phyloP scores from a whole-genome alignment of 148 eudicot species.

The Simmondsia chinensis region DNA sequence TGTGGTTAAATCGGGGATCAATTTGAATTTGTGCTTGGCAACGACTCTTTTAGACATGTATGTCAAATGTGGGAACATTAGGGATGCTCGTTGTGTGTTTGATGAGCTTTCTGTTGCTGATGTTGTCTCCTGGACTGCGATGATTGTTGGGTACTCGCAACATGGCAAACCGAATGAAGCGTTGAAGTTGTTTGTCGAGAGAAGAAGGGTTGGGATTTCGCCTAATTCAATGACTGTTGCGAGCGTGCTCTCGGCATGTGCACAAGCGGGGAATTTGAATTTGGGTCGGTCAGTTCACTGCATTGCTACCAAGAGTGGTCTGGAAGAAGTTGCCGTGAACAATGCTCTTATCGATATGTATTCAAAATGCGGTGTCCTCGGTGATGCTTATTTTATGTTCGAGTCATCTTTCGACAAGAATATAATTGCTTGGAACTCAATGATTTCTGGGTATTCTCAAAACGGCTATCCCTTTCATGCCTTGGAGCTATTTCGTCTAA shows the following conservation, averaged over 20 bases:
- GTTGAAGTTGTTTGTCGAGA: constrained; percentile 44
- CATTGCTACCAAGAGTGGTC: constrained; percentile 40
- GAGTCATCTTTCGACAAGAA: constrained; percentile 37
- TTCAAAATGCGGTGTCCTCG: constrained; percentile 43
- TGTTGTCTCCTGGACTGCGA: constrained; percentile 77
- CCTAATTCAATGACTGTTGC: constrained; percentile 58
- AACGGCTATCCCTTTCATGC: constrained; percentile 42
- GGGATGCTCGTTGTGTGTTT: constrained; percentile 50
- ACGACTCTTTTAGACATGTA: constrained; percentile 74
- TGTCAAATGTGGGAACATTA: constrained; percentile 44
- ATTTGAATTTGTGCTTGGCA: constrained; percentile 35
- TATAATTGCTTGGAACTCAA: constrained; percentile 67
- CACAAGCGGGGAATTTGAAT: constrained; percentile 28
- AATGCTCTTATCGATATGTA: constrained; percentile 86
- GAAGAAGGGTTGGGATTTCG: constrained; percentile 22
- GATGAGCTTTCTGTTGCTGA: constrained; percentile 32
- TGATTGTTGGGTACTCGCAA: constrained; percentile 76
- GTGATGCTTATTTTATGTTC: constrained; percentile 41
- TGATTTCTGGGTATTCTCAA: constrained; percentile 66
- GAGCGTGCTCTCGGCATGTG: constrained; percentile 70
- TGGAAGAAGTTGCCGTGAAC: constrained; percentile 38
- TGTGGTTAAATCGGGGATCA: constrained; percentile 48
- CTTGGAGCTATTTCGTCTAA: constrained; percentile 40
- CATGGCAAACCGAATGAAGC: constrained; percentile 44
- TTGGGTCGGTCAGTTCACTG: constrained; percentile 58